phyloP scores from a whole-genome alignment of 2,329 filamentous ascomycete genomes.

The Penicillium griseofulvum region DNA sequence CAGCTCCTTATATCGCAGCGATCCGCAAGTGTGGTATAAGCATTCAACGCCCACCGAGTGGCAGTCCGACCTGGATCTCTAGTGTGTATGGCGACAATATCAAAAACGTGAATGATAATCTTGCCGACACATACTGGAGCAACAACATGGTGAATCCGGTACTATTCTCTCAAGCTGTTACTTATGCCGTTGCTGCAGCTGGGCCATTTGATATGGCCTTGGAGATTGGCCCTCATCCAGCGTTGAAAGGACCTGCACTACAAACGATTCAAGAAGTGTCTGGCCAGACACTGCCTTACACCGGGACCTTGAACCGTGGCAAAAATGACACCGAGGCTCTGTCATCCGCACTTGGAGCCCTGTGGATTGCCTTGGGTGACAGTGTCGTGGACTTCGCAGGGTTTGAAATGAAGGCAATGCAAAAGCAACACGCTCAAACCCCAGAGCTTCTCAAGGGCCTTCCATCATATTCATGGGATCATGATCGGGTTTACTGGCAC shows the following conservation, averaged over 20 bases:
- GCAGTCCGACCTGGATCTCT: conserved; percentile 27
- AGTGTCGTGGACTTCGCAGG: conserved; percentile 14
- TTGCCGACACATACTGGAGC: conserved; percentile 28
- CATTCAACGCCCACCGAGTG: conserved; percentile 3
- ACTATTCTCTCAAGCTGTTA: conserved; percentile 23
- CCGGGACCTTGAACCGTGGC: conserved; percentile 15
- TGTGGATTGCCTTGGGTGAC: conserved; percentile 19
- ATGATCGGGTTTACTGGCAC: conserved; percentile 24
- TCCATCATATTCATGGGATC: conserved; percentile 24
- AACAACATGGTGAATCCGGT: conserved; percentile 29
- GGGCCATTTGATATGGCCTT: conserved; percentile 24
- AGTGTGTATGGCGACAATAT: conserved; percentile 25
- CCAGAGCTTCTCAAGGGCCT: conserved; percentile 15
- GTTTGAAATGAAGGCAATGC: conserved; percentile 5
- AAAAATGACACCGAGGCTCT: conserved; percentile 12
- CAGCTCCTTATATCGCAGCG: conserved; percentile 29
- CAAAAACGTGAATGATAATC: conserved; percentile 13
- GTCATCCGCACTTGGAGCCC: conserved; percentile 15
- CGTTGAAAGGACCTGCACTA: conserved; percentile 30
- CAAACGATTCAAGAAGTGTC: conserved; percentile 27
- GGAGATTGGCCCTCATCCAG: conserved; percentile 38
- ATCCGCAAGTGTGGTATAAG: conserved; percentile 16
- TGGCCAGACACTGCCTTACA: conserved; percentile 16
- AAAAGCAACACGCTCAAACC: neutral
- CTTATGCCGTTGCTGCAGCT: conserved; percentile 9